phyloP scores from a whole-genome alignment of 495 filamentous ascomycete genomes.

The Lasiosphaeria ovina region DNA sequence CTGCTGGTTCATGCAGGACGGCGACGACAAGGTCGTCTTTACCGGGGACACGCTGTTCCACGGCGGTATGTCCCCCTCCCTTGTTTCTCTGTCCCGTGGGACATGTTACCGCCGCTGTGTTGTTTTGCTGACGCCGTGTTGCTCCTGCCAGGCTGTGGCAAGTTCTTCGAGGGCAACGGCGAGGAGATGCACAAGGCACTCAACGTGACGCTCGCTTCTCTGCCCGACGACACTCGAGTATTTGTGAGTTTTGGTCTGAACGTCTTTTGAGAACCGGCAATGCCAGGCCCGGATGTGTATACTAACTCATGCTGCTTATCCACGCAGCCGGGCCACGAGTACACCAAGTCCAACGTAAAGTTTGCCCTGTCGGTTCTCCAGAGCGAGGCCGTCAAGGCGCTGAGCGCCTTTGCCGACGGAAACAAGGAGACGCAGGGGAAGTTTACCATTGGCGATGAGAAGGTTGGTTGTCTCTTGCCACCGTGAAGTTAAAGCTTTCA shows the following conservation, averaged over 20 bases:
- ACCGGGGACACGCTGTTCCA: slow-evolving; percentile 97
- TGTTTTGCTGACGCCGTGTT: neutral
- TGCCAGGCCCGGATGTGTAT: neutral
- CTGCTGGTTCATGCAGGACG: slow-evolving; percentile 83
- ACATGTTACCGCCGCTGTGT: neutral
- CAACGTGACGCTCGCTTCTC: slow-evolving; percentile 74
- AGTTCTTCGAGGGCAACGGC: slow-evolving; percentile 92
- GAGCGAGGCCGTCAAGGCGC: slow-evolving; percentile 70
- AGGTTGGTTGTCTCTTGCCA: slow-evolving; percentile 55
- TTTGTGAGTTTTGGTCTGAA: slow-evolving; percentile 59
- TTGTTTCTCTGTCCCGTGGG: neutral
- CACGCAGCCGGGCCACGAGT: slow-evolving; percentile 84
- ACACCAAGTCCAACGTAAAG: slow-evolving; percentile 90
- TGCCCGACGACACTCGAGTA: slow-evolving; percentile 92
- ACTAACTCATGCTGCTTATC: neutral
- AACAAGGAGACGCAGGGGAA: slow-evolving; percentile 90
- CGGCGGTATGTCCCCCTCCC: slow-evolving; percentile 56
- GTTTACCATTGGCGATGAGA: slow-evolving; percentile 97
- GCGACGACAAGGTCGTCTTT: slow-evolving; percentile 78
- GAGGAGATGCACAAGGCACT: slow-evolving; percentile 86
- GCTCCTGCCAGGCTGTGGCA: slow-evolving; percentile 70
- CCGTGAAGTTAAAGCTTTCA: neutral
- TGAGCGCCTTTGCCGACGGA: slow-evolving; percentile 70
- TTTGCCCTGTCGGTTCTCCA: slow-evolving; percentile 75
- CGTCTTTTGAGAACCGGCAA: too few relatives aligned